Conservation (phyloP, 257 asterid species). For the Nicotiana otophora region DNA sequence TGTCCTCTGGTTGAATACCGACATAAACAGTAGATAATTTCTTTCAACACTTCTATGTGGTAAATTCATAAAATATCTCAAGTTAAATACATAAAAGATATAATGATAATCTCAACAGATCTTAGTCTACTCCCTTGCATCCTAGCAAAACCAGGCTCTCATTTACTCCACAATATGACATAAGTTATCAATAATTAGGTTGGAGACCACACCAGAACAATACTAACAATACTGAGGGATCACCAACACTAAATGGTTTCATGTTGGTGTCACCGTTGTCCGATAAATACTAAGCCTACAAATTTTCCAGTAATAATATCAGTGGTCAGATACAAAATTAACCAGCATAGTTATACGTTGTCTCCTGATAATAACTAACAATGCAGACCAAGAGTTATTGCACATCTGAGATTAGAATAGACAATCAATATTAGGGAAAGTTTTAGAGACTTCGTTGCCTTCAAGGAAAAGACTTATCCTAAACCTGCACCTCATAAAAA, state of each 20-base stretch:
- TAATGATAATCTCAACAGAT: not conserved
- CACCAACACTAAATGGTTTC: not conserved
- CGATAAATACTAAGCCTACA: conserved; percentile 11
- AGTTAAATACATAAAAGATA: not conserved
- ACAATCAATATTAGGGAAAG: not conserved
- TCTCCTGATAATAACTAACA: conserved; percentile 1
- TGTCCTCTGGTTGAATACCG: not conserved
- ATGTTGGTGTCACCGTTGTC: conserved; percentile 14
- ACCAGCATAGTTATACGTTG: not conserved
- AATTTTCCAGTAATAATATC: conserved; percentile 4
- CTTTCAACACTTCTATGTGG: not conserved
- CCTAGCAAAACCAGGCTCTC: not conserved
- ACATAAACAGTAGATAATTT: not conserved
- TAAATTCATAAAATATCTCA: not conserved
- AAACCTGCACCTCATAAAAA: conserved; percentile 9
- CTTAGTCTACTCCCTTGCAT: not conserved
- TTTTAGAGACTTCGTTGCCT: not conserved
- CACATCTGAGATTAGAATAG: not conserved
- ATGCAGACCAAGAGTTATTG: not conserved
- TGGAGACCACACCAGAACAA: no score
- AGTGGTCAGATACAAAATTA: conserved; percentile 1
- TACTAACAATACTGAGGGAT: no score
- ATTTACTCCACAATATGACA: not conserved
- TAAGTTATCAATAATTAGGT: no score
- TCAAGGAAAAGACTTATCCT: no score